Evolutionary conservation across 371 early-diverging fungal species (phyloP), one percentile per base, ranked within the genome.

Genomic region (Syncephalis fuscata): DNA sequence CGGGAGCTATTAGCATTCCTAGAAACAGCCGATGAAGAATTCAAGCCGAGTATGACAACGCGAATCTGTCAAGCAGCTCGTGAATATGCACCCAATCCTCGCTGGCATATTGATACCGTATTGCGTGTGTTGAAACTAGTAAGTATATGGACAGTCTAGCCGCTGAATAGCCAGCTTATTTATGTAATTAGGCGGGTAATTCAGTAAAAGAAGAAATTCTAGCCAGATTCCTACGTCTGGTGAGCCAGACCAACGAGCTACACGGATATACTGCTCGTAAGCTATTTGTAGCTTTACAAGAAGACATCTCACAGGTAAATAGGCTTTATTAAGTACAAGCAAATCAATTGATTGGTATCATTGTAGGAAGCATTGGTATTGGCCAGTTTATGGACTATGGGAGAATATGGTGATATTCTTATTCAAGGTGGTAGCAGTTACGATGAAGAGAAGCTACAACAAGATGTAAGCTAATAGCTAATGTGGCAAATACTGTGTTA

Each of bases 21-120:
- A 56, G 94, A 93, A 57, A 70, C 83, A 14, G 84, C 90, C 19
- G 97, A 97, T 57, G 64, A 67, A 20, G 97, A 96, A 54, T 82
- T 89, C 59, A 88, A 86, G 60, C 74, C 82, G 39, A 76, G 80
- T 37, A 88, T 92, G 73, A 88, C 92, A 0, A 73, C 81, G 42
- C 80, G 90, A 45, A 82, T 96, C 27, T 82, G 85, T 25, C 78
- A 86, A 10, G 88, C 85, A 27, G 90, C 95, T 3, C 89, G 87
- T 37, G 71, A 76, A 46, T 80, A 76, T 48, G 82, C 82, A n/a
- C 82, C 82, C 21, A 92, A 92, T 64, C 80, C 78, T 59, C 76
- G 91, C 45, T 97, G 98, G 98, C 90, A 92, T 56, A 76, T 95
- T 45, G 98, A 97, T 56, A 92, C 92, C 3, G 78, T 94, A 53